A percentile compares a stretch with the other conserved stretches of the same genome.
phyloP scores from a whole-genome alignment of 139 green algal genomes.

The Desmodesmus armatus region DNA sequence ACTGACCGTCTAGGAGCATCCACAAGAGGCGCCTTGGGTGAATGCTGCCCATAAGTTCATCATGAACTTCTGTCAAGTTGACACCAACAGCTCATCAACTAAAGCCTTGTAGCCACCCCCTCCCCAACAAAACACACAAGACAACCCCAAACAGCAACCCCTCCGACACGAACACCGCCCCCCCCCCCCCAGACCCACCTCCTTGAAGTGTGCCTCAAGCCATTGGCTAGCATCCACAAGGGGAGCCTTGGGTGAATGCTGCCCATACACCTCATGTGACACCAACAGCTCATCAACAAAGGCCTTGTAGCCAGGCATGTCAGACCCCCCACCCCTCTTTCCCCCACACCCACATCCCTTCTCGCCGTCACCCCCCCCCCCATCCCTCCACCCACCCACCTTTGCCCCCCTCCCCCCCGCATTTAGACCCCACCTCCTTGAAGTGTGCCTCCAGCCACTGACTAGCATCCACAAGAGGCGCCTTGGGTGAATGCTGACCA shows the following conservation, averaged over 20 bases:
- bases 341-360: too few relatives aligned
- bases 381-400: too few relatives aligned
- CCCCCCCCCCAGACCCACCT: background rate
- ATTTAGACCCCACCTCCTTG: conserved; percentile 6
- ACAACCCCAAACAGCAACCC: background rate
- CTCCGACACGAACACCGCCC: background rate
- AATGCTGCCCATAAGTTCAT: background rate
- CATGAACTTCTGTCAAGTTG: too few relatives aligned
- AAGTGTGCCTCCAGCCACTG: conserved; percentile 40
- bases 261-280: background rate
- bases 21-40: background rate
- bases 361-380: too few relatives aligned
- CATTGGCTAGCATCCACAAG: conserved; percentile 22
- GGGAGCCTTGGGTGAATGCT: background rate
- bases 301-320: conserved; percentile 13
- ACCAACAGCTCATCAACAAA: background rate
- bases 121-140: background rate
- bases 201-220: conserved; percentile 37
- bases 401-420: too few relatives aligned
- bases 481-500: background rate
- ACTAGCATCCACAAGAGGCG: conserved; percentile 8
- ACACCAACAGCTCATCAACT: too few relatives aligned
- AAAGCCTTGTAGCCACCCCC: too few relatives aligned
- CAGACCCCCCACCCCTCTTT: background rate
- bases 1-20: background rate